phyloP scores from a whole-genome alignment of 2,329 filamentous ascomycete genomes.

The Arthrobotrys musiformis region DNA sequence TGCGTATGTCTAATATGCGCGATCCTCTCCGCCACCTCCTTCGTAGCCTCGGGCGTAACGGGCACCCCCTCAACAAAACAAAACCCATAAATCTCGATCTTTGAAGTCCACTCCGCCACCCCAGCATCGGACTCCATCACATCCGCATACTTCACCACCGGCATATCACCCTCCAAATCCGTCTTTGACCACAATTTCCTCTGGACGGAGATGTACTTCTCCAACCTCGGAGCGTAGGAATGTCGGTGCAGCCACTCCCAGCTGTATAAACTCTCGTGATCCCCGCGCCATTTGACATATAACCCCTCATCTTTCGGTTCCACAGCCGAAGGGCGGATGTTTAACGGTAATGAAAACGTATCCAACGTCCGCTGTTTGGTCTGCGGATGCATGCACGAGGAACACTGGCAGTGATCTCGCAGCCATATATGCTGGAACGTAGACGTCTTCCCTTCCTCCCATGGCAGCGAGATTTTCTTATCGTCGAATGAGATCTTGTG shows the following conservation, averaged over 20 bases:
- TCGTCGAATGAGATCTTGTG: slow-evolving; percentile 59
- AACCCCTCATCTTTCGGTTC: slow-evolving; percentile 62
- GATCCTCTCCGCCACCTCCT: slow-evolving; percentile 80
- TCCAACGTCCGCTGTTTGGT: slow-evolving; percentile 77
- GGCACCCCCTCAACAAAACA: slow-evolving; percentile 80
- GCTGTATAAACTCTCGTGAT: slow-evolving; percentile 75
- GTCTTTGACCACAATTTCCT: slow-evolving; percentile 62
- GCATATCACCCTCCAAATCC: slow-evolving; percentile 65
- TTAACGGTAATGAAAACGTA: slow-evolving; percentile 71
- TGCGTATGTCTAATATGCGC: slow-evolving; percentile 89
- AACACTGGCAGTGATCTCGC: slow-evolving; percentile 79
- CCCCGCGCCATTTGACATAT: slow-evolving; percentile 69
- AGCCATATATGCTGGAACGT: slow-evolving; percentile 59
- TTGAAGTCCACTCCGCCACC: slow-evolving; percentile 72
- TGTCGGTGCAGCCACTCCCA: slow-evolving; percentile 72
- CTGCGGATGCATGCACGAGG: slow-evolving; percentile 73
- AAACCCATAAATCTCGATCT: slow-evolving; percentile 73
- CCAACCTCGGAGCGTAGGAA: slow-evolving; percentile 61
- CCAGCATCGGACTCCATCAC: slow-evolving; percentile 71
- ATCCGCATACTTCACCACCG: slow-evolving; percentile 70
- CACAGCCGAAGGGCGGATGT: slow-evolving; percentile 63
- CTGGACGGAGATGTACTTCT: slow-evolving; percentile 61
- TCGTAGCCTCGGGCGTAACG: slow-evolving; percentile 74
- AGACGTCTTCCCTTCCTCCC: slow-evolving; percentile 60
- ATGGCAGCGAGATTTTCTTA: slow-evolving; percentile 58